Base-by-base conservation (phyloP, 2,329 filamentous ascomycete species). In the Ambrosiella xylebori region DNA sequence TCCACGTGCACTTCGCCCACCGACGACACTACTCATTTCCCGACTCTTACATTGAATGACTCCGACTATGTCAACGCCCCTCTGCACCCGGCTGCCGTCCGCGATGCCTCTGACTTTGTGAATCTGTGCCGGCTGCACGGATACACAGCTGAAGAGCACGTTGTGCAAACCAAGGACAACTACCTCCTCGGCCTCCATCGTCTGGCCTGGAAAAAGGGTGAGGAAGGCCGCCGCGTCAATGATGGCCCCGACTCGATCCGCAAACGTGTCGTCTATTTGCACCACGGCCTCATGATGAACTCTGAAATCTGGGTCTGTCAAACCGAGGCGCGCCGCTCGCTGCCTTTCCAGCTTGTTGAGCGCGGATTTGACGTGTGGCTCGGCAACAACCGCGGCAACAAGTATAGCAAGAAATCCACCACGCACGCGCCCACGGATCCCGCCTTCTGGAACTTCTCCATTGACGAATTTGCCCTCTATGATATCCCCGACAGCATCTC, bases 231-330 rank as follows among this genome's bases (percentile, higher is more conserved):
- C 57, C 80, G 80, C 62, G 85, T 95, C 65, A 96, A 96, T 67
- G 74, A 76, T 55, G 85, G 85, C 0, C 75, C 76, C 0, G 75
- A 77, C 40, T 84, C 83, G 65, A 64, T 86, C 36, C 78, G 78
- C 70, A 96, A 96, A 73, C 86, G 84, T 64, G 87, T 97, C 54
- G 83, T 93, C 6, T 98, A 97, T 68, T 74, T 98, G 62, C 93
- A 98, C 66, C 93, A 98, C 70, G 93, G 91, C 7, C 77, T 98
- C 59, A 79, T 98, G 66, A 98, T 98, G 93, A 97, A 96, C 71
- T 95, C 89, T 65, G 93, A 98, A 70, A 91, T 98, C 39, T 98
- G 93, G 93, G 88, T 97, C 7, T 94, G 88, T 66, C 73, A 91
- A 67, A 95, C 91, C 0, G 87, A 96, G 63, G 82, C 84, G 64